Evolutionary conservation across 2,329 filamentous ascomycete genomes (phyloP).

Genomic region (Stagonosporopsis vannaccii): DNA sequence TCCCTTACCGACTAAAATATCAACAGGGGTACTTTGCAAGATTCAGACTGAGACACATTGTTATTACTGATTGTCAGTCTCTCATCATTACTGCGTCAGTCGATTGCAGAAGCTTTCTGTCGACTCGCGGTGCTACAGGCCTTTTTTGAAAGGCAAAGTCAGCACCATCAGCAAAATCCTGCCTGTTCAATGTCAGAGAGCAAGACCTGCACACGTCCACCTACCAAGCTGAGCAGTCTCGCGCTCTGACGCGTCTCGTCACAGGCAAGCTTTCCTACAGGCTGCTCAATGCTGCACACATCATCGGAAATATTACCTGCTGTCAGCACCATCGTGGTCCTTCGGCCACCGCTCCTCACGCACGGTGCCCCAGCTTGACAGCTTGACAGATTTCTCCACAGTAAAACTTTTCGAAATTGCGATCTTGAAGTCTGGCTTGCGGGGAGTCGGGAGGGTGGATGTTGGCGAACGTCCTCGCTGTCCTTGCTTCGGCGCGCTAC

Average conservation of each 20-base stretch:
- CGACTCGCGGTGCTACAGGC: conserved; percentile 1
- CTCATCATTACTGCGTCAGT: conserved; percentile 24
- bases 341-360: conserved; percentile 20
- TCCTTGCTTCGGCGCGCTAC: conserved; percentile 39
- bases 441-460: conserved; percentile 48
- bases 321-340: conserved; percentile 29
- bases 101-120: conserved; percentile 1
- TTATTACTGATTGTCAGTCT: not conserved
- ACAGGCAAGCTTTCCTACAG: conserved; percentile 15
- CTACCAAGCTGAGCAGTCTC: conserved; percentile 25
- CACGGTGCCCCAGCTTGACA: conserved; percentile 22
- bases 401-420: conserved; percentile 43
- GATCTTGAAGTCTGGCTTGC: conserved; percentile 42
- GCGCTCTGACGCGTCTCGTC: conserved; percentile 26
- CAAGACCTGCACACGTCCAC: conserved; percentile 19
- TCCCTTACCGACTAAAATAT: conserved; percentile 28
- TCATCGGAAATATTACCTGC: conserved; percentile 13
- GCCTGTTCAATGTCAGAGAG: conserved; percentile 14
- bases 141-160: conserved; percentile 3
- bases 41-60: conserved; percentile 37
- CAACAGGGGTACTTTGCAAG: conserved; percentile 27
- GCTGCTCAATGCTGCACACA: conserved; percentile 8
- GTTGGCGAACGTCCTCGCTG: conserved; percentile 37
- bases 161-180: not conserved
- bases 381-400: conserved; percentile 34